Base-by-base conservation (phyloP, 176 grass and related monocot genomes). In the Secale cereale region DNA sequence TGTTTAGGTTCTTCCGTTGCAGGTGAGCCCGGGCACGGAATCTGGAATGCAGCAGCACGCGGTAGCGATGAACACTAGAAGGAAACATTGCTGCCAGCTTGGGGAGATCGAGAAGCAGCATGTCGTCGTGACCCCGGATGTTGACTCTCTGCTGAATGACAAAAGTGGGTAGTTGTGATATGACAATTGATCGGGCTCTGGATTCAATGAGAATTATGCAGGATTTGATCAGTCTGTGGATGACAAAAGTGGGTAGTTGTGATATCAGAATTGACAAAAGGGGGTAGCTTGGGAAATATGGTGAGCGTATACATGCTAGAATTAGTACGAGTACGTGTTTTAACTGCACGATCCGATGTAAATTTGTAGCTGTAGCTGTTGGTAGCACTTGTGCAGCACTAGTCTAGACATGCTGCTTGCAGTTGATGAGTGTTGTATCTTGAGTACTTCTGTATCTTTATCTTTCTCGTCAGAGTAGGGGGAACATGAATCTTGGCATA, bases 1-100 rank as follows among this genome's bases (percentile, higher is more conserved):
- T 63, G 39, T 25, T 87, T 26, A 43, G 29, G 25, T 65, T 81
- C 61, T 39, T 71, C 31, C 9, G 7, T 74, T 62, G 78, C 88
- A 97, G 95, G 85, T 97, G 65, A 83, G 79, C 85, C 82, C 90
- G 19, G 92, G 95, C 54, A 27, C 50, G 37, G 82, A 90, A 19
- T 82, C 39, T 60, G 65, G 43, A 23, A 92, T 92, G 80, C 10
- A 48, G n/a, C 90, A 94, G 32, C 80, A 88, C 64, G 90, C 50
- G 20, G 95, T 86, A 65, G 95, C 82, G 29, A 60, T 91, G 41
- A 97, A 97, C 61, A 82, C 79, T 31, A 87, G 39, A 85, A 64
- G 86, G 60, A 90, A 85, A 41, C 95, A 86, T 23, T 88, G 85
- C 20, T 93, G 86, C 68, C 28, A 77, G 35, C 76, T 97, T 39